A percentile compares a stretch with the other conserved stretches of the same genome.
Conservation (phyloP, 768 basidiomycete species). For the Leccinum ochraceum region DNA sequence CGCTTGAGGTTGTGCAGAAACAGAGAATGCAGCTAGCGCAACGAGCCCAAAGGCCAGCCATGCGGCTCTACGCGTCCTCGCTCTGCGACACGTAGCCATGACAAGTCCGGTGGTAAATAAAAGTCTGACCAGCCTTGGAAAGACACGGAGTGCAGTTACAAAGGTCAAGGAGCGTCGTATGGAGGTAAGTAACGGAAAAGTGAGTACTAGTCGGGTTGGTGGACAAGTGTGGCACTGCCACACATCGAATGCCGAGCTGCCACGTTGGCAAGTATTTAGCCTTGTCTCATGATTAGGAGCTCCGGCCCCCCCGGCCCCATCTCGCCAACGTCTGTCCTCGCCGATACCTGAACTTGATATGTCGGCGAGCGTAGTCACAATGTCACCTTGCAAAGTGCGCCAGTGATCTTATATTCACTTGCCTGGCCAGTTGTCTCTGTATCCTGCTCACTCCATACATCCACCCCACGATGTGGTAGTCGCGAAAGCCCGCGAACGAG, state of each 20-base stretch:
- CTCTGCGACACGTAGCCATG: slow-evolving; percentile 25
- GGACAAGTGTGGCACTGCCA: slow-evolving; percentile 15
- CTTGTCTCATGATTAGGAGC: too few species aligned
- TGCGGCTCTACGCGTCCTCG: slow-evolving; percentile 43
- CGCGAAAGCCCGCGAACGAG: too few species aligned
- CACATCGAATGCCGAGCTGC: slow-evolving; percentile 6
- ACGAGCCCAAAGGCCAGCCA: slow-evolving; percentile 66
- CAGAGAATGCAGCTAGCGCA: slow-evolving; percentile 47
- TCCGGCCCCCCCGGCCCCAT: too few species aligned
- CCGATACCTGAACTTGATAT: too few species aligned
- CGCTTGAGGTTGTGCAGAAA: slow-evolving; percentile 40
- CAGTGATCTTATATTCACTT: neutral
- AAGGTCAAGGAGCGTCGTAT: neutral
- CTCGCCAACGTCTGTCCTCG: too few species aligned
- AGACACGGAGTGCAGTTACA: neutral
- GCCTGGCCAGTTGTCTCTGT: slow-evolving; percentile 9
- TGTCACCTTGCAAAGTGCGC: too few species aligned
- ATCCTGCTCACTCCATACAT: slow-evolving; percentile 1
- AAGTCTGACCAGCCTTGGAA: neutral
- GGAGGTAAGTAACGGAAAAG: neutral
- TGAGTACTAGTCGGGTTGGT: neutral
- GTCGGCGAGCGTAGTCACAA: too few species aligned
- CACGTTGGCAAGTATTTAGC: slow-evolving; percentile 13
- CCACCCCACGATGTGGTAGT: too few species aligned
- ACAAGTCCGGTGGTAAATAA: neutral